Evolutionary conservation across 2,329 filamentous ascomycete species (phyloP).

Genomic region (Aspergillus sp.): DNA sequence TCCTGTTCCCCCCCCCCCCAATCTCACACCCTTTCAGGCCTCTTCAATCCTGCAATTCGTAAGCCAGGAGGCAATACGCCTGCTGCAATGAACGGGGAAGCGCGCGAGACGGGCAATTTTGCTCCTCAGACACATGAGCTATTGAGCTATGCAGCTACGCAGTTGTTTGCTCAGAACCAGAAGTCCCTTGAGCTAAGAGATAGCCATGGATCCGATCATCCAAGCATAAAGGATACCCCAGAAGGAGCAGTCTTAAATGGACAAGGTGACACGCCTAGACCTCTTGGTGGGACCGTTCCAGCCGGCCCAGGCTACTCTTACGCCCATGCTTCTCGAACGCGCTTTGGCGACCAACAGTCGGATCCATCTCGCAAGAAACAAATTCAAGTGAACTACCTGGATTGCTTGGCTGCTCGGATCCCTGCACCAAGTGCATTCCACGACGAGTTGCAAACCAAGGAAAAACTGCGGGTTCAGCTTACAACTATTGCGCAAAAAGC

Average conservation of each 20-base stretch:
- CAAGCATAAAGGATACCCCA: too few relatives aligned
- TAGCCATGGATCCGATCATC: neutral
- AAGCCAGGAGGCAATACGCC: neutral
- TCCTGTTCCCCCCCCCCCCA: too few relatives aligned
- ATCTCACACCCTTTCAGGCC: neutral
- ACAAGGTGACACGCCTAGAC: neutral
- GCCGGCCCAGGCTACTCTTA: slow-evolving; percentile 4
- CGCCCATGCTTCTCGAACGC: slow-evolving; percentile 2
- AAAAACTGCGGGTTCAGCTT: slow-evolving; percentile 57
- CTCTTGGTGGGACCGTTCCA: neutral
- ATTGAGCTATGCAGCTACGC: slow-evolving; percentile 6
- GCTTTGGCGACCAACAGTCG: slow-evolving; percentile 8
- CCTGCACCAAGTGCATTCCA: slow-evolving; percentile 54
- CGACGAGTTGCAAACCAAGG: slow-evolving; percentile 60
- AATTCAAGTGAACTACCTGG: slow-evolving; percentile 24
- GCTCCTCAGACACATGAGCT: slow-evolving; percentile 8
- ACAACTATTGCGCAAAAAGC: slow-evolving; percentile 57
- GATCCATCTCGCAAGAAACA: slow-evolving; percentile 6
- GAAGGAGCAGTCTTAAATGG: neutral
- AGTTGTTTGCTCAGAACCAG: slow-evolving; percentile 6
- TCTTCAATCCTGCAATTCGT: neutral
- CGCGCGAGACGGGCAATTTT: neutral
- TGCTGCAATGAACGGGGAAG: neutral
- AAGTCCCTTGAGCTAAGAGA: neutral
- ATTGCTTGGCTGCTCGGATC: slow-evolving; percentile 43